Conservation (phyloP, 805 yeast species). For the Candida chilensis region DNA sequence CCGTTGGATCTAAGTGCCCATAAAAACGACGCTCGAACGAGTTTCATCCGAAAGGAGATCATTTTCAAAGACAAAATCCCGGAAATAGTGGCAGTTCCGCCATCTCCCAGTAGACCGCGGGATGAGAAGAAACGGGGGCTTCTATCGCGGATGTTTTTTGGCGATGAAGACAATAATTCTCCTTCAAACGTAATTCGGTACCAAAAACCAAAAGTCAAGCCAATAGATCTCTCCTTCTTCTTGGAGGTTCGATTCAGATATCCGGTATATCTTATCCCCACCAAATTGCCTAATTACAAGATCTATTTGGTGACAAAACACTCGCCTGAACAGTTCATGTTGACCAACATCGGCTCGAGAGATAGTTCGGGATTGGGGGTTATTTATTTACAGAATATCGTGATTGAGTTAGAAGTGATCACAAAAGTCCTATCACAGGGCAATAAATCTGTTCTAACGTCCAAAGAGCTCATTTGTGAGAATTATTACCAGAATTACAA, state of each 20-base stretch:
- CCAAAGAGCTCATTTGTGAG: slow-evolving; percentile 11
- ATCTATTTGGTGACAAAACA: slow-evolving; percentile 17
- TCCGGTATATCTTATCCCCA: slow-evolving; percentile 38
- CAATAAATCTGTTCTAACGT: background rate
- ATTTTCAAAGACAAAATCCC: slow-evolving; percentile 29
- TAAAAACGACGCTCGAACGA: slow-evolving; percentile 24
- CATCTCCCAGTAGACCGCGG: slow-evolving; percentile 5
- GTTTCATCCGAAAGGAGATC: slow-evolving; percentile 35
- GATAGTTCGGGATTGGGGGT: slow-evolving; percentile 38
- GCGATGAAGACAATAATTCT: slow-evolving; percentile 4
- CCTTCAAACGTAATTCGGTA: slow-evolving; percentile 4
- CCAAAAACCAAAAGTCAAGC: slow-evolving; percentile 12
- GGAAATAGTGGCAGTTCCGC: slow-evolving; percentile 28
- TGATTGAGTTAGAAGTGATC: slow-evolving; percentile 9
- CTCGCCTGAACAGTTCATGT: slow-evolving; percentile 18
- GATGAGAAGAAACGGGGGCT: slow-evolving; percentile 12
- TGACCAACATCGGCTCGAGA: slow-evolving; percentile 21
- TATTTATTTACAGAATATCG: slow-evolving; percentile 30
- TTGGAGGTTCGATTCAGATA: slow-evolving; percentile 40
- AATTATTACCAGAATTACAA: slow-evolving; percentile 21
- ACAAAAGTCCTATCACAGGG: slow-evolving; percentile 7
- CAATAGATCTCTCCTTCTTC: slow-evolving; percentile 25
- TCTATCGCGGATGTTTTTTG: slow-evolving; percentile 14
- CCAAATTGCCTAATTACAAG: slow-evolving; percentile 23
- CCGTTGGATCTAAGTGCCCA: slow-evolving; percentile 32